Percentiles rank a stretch among this genome's conserved stretches.
These are phyloP conservation scores for Pyrenophora tritici-repentis DNA, from an alignment of 2,329 filamentous ascomycete species.

Conservation along the genomic window DNA sequence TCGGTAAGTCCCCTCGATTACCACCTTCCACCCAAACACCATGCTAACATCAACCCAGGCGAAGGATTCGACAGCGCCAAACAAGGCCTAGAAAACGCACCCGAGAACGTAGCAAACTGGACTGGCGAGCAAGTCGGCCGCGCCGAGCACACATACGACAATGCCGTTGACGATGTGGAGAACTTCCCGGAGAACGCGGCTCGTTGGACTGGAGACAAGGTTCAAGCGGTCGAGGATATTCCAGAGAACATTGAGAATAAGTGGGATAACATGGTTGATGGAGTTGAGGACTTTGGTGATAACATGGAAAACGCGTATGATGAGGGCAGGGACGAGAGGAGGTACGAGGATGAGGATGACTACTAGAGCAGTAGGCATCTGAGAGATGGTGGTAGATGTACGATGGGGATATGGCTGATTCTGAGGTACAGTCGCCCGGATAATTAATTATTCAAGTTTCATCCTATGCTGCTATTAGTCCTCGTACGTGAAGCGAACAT, in stretches of 20 bases:
- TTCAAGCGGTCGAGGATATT: constrained; percentile 32
- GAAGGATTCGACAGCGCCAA: constrained; percentile 26
- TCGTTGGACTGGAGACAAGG: constrained; percentile 29
- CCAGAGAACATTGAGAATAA: constrained; percentile 30
- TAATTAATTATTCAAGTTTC: no score
- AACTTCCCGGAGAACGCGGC: constrained; percentile 33
- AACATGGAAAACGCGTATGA: constrained; percentile 33
- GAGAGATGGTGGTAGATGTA: no score
- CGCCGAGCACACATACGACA: constrained; percentile 25
- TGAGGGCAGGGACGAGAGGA: constrained; percentile 27
- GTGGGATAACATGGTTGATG: constrained; percentile 27
- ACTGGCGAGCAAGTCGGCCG: constrained; percentile 32
- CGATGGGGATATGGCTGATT: no score
- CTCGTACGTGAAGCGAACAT: no score
- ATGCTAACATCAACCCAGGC: constrained; percentile 15
- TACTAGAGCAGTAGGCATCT: not conserved
- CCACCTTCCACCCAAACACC: not conserved
- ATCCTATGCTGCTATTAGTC: no score
- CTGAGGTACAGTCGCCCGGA: no score
- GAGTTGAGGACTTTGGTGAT: constrained; percentile 26
- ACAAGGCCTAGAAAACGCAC: constrained; percentile 24
- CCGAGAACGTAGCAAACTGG: constrained; percentile 31
- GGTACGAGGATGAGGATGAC: constrained; percentile 30
- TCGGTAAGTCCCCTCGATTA: constrained; percentile 17
- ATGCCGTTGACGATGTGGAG: constrained; percentile 29